Evolutionary conservation across 768 basidiomycete genomes (phyloP).

Genomic region (Xerocomus potaroensis): DNA sequence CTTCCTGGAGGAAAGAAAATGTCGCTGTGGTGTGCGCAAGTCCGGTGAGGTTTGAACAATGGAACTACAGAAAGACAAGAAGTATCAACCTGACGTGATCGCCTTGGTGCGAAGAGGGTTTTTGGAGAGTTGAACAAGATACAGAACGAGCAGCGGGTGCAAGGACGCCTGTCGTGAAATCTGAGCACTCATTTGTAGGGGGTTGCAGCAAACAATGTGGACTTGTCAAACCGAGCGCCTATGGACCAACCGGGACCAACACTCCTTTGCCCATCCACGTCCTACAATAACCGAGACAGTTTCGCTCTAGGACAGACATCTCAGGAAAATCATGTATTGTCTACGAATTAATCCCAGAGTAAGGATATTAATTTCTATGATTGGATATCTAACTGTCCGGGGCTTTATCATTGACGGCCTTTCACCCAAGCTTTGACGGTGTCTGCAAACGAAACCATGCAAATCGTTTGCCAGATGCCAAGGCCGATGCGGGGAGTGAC

Average conservation of each 20-base stretch:
- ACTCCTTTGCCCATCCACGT: no score
- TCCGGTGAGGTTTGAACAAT: no score
- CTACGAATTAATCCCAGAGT: conserved; percentile 5
- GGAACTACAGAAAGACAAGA: neutral
- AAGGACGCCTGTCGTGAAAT: conserved; percentile 17
- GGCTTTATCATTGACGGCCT: conserved; percentile 25
- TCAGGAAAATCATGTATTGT: neutral
- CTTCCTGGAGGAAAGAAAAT: conserved; percentile 72
- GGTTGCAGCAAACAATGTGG: no score
- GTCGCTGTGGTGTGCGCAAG: conserved; percentile 32
- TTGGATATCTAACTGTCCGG: conserved; percentile 3
- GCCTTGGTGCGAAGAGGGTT: conserved; percentile 81
- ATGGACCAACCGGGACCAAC: no score
- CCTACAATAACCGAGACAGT: no score
- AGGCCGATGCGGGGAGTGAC: conserved; percentile 96
- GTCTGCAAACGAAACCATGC: conserved; percentile 98
- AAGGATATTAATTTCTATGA: conserved; percentile 24
- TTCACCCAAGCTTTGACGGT: conserved; percentile 89
- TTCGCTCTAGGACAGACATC: no score
- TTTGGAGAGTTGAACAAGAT: conserved; percentile 60
- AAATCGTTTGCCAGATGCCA: conserved; percentile 95
- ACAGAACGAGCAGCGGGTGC: conserved; percentile 58
- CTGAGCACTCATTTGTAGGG: conserved; percentile 36
- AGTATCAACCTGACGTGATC: conserved; percentile 57
- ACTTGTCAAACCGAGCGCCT: no score